These are phyloP conservation scores for Phaffomyces antillensis DNA, from an alignment of 805 yeast species.

Conservation along the genomic window DNA sequence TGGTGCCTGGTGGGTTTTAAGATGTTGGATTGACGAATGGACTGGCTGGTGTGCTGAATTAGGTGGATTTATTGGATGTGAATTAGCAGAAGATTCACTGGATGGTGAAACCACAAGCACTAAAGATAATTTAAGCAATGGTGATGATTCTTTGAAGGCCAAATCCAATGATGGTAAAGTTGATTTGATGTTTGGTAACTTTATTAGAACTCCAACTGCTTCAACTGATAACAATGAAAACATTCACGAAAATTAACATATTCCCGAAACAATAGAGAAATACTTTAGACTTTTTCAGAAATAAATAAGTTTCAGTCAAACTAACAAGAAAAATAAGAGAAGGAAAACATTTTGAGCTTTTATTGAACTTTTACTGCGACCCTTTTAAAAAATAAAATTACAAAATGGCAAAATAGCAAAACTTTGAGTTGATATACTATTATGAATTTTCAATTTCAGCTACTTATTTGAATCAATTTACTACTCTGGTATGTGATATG, in stretches of 20 bases:
- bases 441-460: too few relatives aligned
- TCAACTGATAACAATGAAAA: background rate
- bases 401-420: too few relatives aligned
- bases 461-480: too few relatives aligned
- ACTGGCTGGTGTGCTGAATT: conserved; percentile 59
- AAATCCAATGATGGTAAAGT: background rate
- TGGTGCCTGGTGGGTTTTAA: conserved; percentile 68
- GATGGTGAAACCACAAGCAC: background rate
- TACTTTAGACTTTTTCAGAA: too few relatives aligned
- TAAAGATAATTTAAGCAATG: background rate
- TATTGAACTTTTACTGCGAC: too few relatives aligned
- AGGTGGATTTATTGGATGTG: conserved; percentile 39
- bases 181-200: conserved; percentile 5
- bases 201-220: background rate
- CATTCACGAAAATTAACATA: background rate
- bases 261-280: too few relatives aligned
- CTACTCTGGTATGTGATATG: too few relatives aligned
- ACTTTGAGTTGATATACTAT: too few relatives aligned
- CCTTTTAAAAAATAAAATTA: too few relatives aligned
- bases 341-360: too few relatives aligned
- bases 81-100: background rate
- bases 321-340: too few relatives aligned
- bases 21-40: conserved; percentile 75
- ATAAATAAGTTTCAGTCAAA: too few relatives aligned
- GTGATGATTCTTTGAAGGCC: background rate